Base-by-base conservation (phyloP, 1,284 basidiomycete species). In the Papiliotrema flavescens region DNA sequence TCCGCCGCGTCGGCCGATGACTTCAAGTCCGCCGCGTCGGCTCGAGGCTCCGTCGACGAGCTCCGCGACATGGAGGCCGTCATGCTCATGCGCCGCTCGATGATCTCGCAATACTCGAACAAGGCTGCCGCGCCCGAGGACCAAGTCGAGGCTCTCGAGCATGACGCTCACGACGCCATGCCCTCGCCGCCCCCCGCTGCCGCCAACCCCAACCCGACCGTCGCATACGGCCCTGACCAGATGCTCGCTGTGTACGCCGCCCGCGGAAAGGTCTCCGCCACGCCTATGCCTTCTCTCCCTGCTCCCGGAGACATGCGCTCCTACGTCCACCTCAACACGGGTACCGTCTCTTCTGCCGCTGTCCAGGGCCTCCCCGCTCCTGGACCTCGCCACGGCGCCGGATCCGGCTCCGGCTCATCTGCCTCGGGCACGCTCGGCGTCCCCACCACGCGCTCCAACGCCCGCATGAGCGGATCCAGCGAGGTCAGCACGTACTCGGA, bases 231-330 rank as follows among this genome's bases (percentile, higher is more conserved):
- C 49, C 75, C 75, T 13, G 75, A 77, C 57, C 69, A 76, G 54
- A 70, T 76, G 67, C 65, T 77, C 13, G 74, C 74, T 3, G 72
- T 75, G n/a, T 77, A 77, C 61, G 75, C 75, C 19, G 71, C 71
- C 39, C 69, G 71, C 49, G 66, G 65, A 44, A 67, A 68, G 48
- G 64, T 64, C 48, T 55, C 59, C 14, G 47, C 56, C 19, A 51
- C 39, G 26, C 37, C 37, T 26, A 60, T 58, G 51, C 53, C 42
- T 20, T 46, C 45, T 36, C 55, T 47, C 45, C 51, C 64, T 36
- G 62, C 61, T 41, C 62, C 64, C 9, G 57, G 57, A 19, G 59
- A 62, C 28, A 73, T 73, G 71, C 59, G 62, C 51, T 63, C 60
- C 1, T 65, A 59, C 45, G 65, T 68, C 14, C 71, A 73, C 51